These are phyloP conservation scores for Protomyces arabidopsidicola DNA, from an alignment of 1,139 yeast species.

Conservation along the genomic window DNA sequence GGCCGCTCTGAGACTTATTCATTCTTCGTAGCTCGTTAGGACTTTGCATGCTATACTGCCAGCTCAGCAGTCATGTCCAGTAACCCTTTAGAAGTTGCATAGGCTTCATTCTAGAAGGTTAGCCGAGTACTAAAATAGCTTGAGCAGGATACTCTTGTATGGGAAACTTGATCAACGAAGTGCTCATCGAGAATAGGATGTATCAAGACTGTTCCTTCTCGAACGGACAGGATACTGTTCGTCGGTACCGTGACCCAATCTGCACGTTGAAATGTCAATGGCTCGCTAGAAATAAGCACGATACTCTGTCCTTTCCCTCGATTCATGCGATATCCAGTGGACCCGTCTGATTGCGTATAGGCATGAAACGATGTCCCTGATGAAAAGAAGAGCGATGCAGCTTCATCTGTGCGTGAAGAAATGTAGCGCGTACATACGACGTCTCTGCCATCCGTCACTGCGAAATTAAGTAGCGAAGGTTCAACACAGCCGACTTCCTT, in stretches of 20 bases:
- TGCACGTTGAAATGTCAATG: constrained; percentile 89
- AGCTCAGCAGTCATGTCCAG: not conserved
- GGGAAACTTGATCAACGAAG: constrained; percentile 17
- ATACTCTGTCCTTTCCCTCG: constrained; percentile 88
- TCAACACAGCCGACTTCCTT: constrained; percentile 52
- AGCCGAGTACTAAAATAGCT: not conserved
- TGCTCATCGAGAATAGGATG: constrained; percentile 58
- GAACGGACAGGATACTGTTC: constrained; percentile 77
- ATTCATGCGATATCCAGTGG: constrained; percentile 70
- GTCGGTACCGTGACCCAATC: constrained; percentile 98
- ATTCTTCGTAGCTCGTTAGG: too few relatives aligned
- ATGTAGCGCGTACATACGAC: constrained; percentile 85
- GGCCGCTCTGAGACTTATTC: too few relatives aligned
- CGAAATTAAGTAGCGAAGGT: constrained; percentile 86
- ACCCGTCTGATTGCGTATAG: constrained; percentile 71
- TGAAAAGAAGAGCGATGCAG: constrained; percentile 90
- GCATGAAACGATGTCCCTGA: constrained; percentile 81
- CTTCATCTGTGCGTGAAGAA: constrained; percentile 85
- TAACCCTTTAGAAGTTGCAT: not conserved
- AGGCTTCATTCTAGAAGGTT: not conserved
- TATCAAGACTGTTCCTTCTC: constrained; percentile 76
- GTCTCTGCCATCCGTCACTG: constrained; percentile 89
- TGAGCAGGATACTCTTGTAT: not conserved
- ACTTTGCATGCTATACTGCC: not conserved
- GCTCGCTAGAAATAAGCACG: constrained; percentile 94